Percentiles rank a stretch among this genome's conserved stretches.
phyloP scores from a whole-genome alignment of 345 rosid species.

The Salix dunnii region DNA sequence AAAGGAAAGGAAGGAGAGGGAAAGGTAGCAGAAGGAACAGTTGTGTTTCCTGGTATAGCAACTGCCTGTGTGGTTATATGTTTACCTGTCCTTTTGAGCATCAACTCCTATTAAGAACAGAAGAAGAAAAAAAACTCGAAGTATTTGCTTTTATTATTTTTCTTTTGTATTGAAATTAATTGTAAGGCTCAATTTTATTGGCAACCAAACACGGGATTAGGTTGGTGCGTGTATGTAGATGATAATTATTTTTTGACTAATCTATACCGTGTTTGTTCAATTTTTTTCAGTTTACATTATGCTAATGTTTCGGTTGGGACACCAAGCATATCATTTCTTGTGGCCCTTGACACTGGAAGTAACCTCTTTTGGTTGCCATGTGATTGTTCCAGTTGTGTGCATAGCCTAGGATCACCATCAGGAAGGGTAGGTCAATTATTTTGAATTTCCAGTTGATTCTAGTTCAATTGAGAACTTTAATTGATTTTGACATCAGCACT shows the following conservation, averaged over 20 bases:
- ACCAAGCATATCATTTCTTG: conserved; percentile 64
- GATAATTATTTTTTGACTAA: background rate
- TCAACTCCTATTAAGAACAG: no score
- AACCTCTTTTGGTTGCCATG: conserved; percentile 96
- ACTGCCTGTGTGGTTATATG: background rate
- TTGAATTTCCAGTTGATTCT: background rate
- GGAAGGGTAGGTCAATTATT: conserved; percentile 40
- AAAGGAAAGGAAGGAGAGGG: background rate
- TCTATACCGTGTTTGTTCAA: background rate
- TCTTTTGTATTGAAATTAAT: background rate
- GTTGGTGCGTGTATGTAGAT: background rate
- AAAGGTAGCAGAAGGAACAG: background rate
- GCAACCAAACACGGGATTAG: background rate
- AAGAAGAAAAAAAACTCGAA: background rate
- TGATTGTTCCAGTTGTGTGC: conserved; percentile 61
- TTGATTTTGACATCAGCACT: no score
- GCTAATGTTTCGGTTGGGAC: conserved; percentile 79
- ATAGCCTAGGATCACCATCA: conserved; percentile 25
- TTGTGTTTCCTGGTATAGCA: background rate
- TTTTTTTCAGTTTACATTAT: conserved; percentile 69
- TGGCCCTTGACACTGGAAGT: conserved; percentile 93
- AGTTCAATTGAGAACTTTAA: no score
- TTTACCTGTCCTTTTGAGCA: background rate
- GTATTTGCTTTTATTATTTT: background rate
- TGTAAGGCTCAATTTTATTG: background rate